Conservation (phyloP, 1,284 basidiomycete genomes). For the Cystobasidium pallidum region DNA sequence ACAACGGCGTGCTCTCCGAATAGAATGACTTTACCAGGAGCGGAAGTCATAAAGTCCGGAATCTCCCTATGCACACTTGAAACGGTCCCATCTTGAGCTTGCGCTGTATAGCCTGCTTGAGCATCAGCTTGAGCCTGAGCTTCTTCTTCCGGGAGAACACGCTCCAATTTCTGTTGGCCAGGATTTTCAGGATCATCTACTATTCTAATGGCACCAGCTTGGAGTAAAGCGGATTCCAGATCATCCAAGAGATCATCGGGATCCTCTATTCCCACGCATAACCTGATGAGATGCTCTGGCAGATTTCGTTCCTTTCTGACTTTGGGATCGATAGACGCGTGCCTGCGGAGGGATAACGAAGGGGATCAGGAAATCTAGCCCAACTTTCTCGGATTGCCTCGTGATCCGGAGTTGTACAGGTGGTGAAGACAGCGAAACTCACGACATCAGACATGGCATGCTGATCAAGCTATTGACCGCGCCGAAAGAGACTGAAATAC, state of each 20-base stretch:
- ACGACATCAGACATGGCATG: conserved; percentile 99
- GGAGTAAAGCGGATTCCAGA: conserved; percentile 85
- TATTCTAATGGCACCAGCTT: conserved; percentile 78
- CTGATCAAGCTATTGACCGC: conserved; percentile 98
- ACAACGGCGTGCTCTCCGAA: conserved; percentile 99
- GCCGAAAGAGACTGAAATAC: conserved; percentile 96
- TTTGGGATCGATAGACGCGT: conserved; percentile 95
- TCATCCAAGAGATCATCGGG: conserved; percentile 90
- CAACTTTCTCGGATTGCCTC: not conserved
- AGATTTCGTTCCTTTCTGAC: conserved; percentile 89
- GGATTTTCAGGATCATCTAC: conserved; percentile 53
- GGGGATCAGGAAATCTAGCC: not conserved
- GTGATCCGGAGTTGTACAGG: too few relatives aligned
- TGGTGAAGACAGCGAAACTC: too few relatives aligned
- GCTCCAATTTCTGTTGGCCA: conserved; percentile 50
- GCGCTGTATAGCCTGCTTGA: not conserved
- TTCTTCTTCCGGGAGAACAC: conserved; percentile 39
- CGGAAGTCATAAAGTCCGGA: conserved; percentile 74
- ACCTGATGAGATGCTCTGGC: conserved; percentile 94
- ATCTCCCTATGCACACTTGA: conserved; percentile 26
- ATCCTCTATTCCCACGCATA: conserved; percentile 99
- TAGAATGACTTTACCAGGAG: conserved; percentile 96
- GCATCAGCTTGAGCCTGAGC: not conserved
- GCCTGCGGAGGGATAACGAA: conserved; percentile 61
- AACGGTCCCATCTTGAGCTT: not conserved